These are phyloP conservation scores for Graphium sp. DNA, from an alignment of 2,329 filamentous ascomycete genomes.

Conservation along the genomic window DNA sequence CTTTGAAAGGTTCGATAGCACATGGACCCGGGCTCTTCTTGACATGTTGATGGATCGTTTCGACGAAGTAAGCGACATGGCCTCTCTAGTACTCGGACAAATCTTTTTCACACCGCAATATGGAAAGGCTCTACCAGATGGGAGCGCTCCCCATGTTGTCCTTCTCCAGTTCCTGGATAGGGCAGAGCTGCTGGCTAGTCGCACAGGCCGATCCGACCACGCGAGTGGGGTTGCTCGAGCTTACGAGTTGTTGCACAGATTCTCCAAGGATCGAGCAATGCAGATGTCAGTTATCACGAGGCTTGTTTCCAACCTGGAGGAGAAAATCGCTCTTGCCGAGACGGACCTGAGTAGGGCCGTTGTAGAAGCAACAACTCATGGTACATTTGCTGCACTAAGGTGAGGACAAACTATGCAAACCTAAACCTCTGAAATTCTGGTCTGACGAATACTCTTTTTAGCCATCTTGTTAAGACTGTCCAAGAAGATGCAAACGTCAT, in stretches of 20 bases:
- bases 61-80: constrained; percentile 64
- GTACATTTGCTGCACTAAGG: constrained; percentile 49
- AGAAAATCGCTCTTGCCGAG: constrained; percentile 46
- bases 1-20: constrained; percentile 24
- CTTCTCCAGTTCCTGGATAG: constrained; percentile 29
- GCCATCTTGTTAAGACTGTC: constrained; percentile 5
- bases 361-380: constrained; percentile 49
- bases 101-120: constrained; percentile 24
- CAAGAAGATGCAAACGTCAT: constrained; percentile 5
- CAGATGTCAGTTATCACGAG: constrained; percentile 33
- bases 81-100: constrained; percentile 30
- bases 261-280: constrained; percentile 24
- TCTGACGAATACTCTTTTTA: not conserved
- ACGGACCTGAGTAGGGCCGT: constrained; percentile 50
- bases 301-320: constrained; percentile 44
- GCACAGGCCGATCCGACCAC: constrained; percentile 74
- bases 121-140: constrained; percentile 4
- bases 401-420: no score
- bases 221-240: constrained; percentile 77
- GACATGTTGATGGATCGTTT: constrained; percentile 81
- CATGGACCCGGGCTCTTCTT: constrained; percentile 47
- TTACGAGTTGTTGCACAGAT: constrained; percentile 51
- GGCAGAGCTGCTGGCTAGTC: constrained; percentile 41
- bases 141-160: constrained; percentile 9
- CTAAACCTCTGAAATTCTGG: no score